Evolutionary conservation across 2,329 filamentous ascomycete species (phyloP).

Genomic region (Amphichorda felina): DNA sequence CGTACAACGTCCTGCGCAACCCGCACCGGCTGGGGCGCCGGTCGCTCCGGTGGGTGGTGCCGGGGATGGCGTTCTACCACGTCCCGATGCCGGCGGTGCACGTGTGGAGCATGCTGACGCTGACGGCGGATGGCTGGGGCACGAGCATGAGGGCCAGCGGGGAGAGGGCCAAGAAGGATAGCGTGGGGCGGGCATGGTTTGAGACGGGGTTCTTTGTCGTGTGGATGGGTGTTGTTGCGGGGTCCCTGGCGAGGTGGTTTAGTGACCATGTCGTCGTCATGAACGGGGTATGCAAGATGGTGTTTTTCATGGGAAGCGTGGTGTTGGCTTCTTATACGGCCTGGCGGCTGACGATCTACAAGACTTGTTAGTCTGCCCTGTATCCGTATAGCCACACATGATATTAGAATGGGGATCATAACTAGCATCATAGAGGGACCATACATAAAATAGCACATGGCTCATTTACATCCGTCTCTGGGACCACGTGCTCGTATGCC

Average conservation of each 20-base stretch:
- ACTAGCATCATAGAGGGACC: too few relatives aligned
- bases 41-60: constrained; percentile 9
- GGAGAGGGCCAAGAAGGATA: constrained; percentile 7
- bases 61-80: constrained; percentile 12
- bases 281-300: too few relatives aligned
- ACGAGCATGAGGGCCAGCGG: constrained; percentile 11
- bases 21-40: constrained; percentile 9
- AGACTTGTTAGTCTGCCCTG: not conserved
- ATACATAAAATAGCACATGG: too few relatives aligned
- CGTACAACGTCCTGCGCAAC: constrained; percentile 11
- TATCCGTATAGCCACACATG: too few relatives aligned
- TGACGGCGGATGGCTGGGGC: constrained; percentile 13
- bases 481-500: too few relatives aligned
- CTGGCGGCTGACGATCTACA: not conserved
- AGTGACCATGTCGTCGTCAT: not conserved
- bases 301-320: not conserved
- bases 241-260: constrained; percentile 4
- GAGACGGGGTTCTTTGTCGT: constrained; percentile 12
- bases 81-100: constrained; percentile 12
- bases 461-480: too few relatives aligned
- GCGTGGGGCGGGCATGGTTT: constrained; percentile 9
- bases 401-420: too few relatives aligned
- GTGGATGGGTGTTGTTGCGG: constrained; percentile 11
- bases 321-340: not conserved
- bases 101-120: constrained; percentile 12